A percentile compares a stretch with the other conserved stretches of the same genome.
Conservation (phyloP, 495 filamentous ascomycete genomes). For the Penicillium ochrochloron region DNA sequence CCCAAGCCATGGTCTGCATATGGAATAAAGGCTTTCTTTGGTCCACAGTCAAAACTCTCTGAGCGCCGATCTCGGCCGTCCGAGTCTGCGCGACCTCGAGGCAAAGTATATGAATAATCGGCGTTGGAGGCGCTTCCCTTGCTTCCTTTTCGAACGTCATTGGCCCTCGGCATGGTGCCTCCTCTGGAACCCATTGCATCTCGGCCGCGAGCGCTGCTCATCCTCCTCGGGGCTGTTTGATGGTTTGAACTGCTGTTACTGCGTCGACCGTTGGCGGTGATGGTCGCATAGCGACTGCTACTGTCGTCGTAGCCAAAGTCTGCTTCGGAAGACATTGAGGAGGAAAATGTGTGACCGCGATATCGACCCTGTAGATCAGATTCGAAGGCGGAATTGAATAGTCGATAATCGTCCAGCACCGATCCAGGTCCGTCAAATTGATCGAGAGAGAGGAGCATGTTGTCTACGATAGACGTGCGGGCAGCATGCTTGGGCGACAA, state of each 20-base stretch:
- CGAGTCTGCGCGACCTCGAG: slow-evolving; percentile 58
- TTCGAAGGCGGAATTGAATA: slow-evolving; percentile 49
- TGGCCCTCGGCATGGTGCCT: slow-evolving; percentile 31
- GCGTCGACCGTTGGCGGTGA: slow-evolving; percentile 59
- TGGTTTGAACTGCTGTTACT: slow-evolving; percentile 85
- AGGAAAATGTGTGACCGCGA: slow-evolving; percentile 66
- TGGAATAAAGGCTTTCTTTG: slow-evolving; percentile 38
- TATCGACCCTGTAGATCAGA: slow-evolving; percentile 45
- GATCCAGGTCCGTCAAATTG: slow-evolving; percentile 65
- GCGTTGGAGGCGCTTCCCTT: slow-evolving; percentile 75
- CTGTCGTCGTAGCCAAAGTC: slow-evolving; percentile 71
- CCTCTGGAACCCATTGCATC: slow-evolving; percentile 44
- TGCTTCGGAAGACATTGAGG: slow-evolving; percentile 75
- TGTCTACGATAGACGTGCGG: slow-evolving; percentile 86
- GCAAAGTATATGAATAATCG: slow-evolving; percentile 59
- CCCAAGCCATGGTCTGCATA: slow-evolving; percentile 30
- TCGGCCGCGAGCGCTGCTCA: slow-evolving; percentile 63
- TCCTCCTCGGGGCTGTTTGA: slow-evolving; percentile 62
- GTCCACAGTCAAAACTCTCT: slow-evolving; percentile 76
- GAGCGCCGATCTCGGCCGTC: slow-evolving; percentile 63
- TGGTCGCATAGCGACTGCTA: slow-evolving; percentile 63
- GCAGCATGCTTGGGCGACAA: slow-evolving; percentile 73
- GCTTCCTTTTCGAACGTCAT: slow-evolving; percentile 62
- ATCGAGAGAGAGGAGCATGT: slow-evolving; percentile 89
- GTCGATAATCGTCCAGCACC: slow-evolving; percentile 46